These are phyloP conservation scores for Misopates orontium DNA, from an alignment of 257 asterid species.

Conservation along the genomic window DNA sequence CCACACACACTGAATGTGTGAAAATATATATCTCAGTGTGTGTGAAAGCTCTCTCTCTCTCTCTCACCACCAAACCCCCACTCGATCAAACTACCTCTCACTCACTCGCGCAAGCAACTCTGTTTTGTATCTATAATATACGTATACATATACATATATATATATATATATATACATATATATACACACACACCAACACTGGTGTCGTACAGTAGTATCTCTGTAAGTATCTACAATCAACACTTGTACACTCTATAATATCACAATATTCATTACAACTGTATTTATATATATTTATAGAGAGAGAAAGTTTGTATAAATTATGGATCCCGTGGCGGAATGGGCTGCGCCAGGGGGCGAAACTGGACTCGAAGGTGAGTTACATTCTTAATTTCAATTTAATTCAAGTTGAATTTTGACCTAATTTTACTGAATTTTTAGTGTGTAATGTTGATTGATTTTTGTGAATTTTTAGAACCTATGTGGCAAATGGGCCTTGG, in stretches of 20 bases:
- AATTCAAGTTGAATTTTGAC: constrained; percentile 41
- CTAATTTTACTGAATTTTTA: constrained; percentile 34
- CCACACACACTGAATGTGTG: constrained; percentile 34
- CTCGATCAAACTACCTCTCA: constrained; percentile 40
- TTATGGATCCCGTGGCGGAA: constrained; percentile 63
- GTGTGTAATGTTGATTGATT: constrained; percentile 32
- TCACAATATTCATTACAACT: no score
- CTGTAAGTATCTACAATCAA: constrained; percentile 9
- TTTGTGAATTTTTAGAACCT: constrained; percentile 60
- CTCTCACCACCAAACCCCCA: constrained; percentile 43
- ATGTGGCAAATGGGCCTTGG: constrained; percentile 86
- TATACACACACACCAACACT: no score
- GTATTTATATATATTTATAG: neutral
- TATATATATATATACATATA: constrained; percentile 6
- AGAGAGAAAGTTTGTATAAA: neutral
- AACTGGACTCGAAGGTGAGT: constrained; percentile 74
- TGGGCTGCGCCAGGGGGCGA: constrained; percentile 75
- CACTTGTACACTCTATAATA: constrained; percentile 19
- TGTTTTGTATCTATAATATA: constrained; percentile 16
- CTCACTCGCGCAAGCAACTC: constrained; percentile 30
- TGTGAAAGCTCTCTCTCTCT: constrained; percentile 24
- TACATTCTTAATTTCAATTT: constrained; percentile 5
- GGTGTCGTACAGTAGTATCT: no score
- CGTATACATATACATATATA: constrained; percentile 22
- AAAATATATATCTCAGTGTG: constrained; percentile 24